Percentiles rank a stretch among this genome's conserved stretches.
phyloP scores from a whole-genome alignment of 805 yeast species.

The Wickerhamiella lipophila region DNA sequence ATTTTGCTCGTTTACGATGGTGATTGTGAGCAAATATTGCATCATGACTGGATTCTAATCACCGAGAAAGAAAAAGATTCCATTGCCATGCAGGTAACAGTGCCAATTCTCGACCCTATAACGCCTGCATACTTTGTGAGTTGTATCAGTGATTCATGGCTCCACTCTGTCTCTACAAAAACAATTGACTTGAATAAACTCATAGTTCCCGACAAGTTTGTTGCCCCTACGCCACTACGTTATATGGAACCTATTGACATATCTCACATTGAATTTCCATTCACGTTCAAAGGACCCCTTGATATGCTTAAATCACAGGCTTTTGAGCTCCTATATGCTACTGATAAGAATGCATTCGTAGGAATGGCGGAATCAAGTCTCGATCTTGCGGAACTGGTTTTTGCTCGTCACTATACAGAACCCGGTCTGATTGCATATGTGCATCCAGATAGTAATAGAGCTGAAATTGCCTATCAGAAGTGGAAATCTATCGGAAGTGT shows the following conservation, averaged over 20 bases:
- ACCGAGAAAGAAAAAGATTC: constrained; percentile 22
- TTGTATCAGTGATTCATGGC: constrained; percentile 72
- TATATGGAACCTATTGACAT: constrained; percentile 1
- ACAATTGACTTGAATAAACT: constrained; percentile 47
- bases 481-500: constrained; percentile 52
- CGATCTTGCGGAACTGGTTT: constrained; percentile 52
- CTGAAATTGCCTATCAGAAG: constrained; percentile 34
- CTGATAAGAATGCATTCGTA: constrained; percentile 47
- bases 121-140: constrained; percentile 70
- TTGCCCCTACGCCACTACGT: constrained; percentile 44
- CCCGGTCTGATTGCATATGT: constrained; percentile 63
- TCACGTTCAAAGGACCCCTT: neutral
- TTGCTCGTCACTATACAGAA: constrained; percentile 59
- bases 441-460: constrained; percentile 44
- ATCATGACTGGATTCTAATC: constrained; percentile 42
- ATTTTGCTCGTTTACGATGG: constrained; percentile 66
- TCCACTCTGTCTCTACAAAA: constrained; percentile 52
- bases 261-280: neutral
- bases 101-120: constrained; percentile 39
- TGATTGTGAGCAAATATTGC: constrained; percentile 65
- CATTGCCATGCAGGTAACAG: constrained; percentile 33
- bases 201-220: constrained; percentile 48
- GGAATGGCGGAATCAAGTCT: constrained; percentile 31
- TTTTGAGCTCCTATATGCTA: constrained; percentile 35
- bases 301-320: constrained; percentile 1